phyloP scores from a whole-genome alignment of 129 eudicot species.

The Centaurea solstitialis region DNA sequence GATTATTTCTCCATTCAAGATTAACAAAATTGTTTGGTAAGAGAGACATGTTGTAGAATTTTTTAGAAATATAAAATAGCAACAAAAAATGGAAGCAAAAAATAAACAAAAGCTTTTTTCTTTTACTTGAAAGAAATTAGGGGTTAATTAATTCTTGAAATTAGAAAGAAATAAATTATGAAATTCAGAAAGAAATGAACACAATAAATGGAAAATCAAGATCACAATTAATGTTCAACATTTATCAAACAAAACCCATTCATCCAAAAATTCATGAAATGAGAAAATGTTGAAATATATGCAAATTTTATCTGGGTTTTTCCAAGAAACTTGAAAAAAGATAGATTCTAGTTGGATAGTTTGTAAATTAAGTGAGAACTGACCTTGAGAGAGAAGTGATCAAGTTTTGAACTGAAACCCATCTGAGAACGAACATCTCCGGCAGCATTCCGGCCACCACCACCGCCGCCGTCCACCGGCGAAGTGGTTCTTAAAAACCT shows the following conservation, averaged over 20 bases:
- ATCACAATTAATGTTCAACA: constrained; percentile 5
- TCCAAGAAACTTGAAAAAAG: neutral
- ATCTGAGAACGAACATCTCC: constrained; percentile 50
- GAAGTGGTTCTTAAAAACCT: constrained; percentile 69
- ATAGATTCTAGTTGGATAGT: neutral
- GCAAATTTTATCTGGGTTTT: neutral
- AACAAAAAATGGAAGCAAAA: neutral
- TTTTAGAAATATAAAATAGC: neutral
- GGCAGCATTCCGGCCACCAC: constrained; percentile 37
- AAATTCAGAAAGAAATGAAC: constrained; percentile 10
- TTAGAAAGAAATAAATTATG: neutral
- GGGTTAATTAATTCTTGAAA: neutral
- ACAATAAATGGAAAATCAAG: neutral
- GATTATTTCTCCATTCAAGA: neutral
- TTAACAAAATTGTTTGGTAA: neutral
- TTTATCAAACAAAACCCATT: constrained; percentile 17
- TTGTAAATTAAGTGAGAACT: constrained; percentile 28
- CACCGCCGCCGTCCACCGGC: constrained; percentile 27
- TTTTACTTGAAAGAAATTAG: neutral
- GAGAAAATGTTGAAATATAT: neutral
- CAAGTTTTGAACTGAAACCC: constrained; percentile 51
- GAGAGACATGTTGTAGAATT: neutral
- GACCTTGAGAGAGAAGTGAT: constrained; percentile 64
- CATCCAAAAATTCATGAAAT: constrained; percentile 1
- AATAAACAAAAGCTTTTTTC: neutral